A percentile compares a stretch with the other conserved stretches of the same genome.
Conservation (phyloP, 495 filamentous ascomycete species). For the Lasiosphaeriaceae sp. region DNA sequence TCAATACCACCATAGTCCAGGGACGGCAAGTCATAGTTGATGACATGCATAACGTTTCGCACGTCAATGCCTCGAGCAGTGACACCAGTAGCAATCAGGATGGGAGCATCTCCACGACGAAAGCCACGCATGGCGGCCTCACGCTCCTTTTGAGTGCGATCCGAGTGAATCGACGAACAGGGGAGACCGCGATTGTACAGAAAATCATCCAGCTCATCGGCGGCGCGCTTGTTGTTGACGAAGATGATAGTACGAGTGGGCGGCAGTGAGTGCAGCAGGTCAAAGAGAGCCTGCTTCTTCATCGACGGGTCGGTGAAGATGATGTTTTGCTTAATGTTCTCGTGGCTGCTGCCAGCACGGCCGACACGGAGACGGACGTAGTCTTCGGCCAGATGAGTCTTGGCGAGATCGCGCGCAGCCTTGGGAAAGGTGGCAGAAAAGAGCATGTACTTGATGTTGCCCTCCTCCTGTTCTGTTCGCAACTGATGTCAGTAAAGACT, state of each 20-base stretch:
- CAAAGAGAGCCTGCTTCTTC: constrained; percentile 69
- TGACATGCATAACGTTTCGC: constrained; percentile 77
- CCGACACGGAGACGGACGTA: constrained; percentile 80
- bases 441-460: constrained; percentile 78
- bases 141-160: constrained; percentile 85
- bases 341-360: constrained; percentile 73
- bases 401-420: constrained; percentile 68
- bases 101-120: constrained; percentile 64
- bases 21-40: constrained; percentile 86
- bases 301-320: constrained; percentile 54
- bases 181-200: constrained; percentile 76
- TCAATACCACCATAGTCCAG: constrained; percentile 74
- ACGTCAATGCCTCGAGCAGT: constrained; percentile 90
- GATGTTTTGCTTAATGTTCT: constrained; percentile 75
- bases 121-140: constrained; percentile 92
- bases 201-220: constrained; percentile 82
- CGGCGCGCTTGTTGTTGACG: constrained; percentile 71
- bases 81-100: constrained; percentile 82
- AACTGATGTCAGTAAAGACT: constrained; percentile 8
- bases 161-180: constrained; percentile 78
- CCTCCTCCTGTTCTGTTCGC: constrained; percentile 67
- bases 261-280: constrained; percentile 62
- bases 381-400: constrained; percentile 63
- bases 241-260: constrained; percentile 88
- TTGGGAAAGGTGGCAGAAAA: constrained; percentile 93